Conservation (phyloP, 768 basidiomycete species). For the Stropharia rugosoannulata region DNA sequence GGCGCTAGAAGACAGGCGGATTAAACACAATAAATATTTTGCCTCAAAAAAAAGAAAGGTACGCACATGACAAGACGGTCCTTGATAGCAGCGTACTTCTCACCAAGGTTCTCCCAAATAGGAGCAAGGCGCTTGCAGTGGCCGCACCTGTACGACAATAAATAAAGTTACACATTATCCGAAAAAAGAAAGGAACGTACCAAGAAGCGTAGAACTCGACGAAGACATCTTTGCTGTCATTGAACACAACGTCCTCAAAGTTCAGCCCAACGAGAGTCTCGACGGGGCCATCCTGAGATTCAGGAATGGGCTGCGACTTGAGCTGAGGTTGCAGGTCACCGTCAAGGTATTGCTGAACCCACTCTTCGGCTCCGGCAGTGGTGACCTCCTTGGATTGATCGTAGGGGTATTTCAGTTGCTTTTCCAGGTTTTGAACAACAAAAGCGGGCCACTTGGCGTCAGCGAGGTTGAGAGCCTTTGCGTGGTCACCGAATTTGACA, state of each 20-base stretch:
- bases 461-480: conserved; percentile 85
- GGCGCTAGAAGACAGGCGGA: conserved; percentile 50
- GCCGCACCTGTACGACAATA: conserved; percentile 60
- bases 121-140: conserved; percentile 98
- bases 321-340: conserved; percentile 80
- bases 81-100: conserved; percentile 75
- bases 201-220: conserved; percentile 97
- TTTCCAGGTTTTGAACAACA: conserved; percentile 83
- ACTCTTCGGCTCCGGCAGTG: conserved; percentile 51
- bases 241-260: conserved; percentile 84
- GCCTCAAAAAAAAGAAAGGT: neutral
- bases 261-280: conserved; percentile 83
- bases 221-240: conserved; percentile 92
- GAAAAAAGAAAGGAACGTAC: conserved; percentile 42
- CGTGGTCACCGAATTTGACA: conserved; percentile 93
- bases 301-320: conserved; percentile 89
- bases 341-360: conserved; percentile 63
- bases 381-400: conserved; percentile 67
- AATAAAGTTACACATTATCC: neutral
- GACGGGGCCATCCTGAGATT: conserved; percentile 79
- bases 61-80: conserved; percentile 78
- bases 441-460: conserved; percentile 92
- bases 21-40: neutral
- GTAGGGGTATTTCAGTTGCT: conserved; percentile 88
- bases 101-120: conserved; percentile 87